Evolutionary conservation across 495 filamentous ascomycete species (phyloP), one percentile per base, ranked within the genome.

Genomic region (Neurospora africana): DNA sequence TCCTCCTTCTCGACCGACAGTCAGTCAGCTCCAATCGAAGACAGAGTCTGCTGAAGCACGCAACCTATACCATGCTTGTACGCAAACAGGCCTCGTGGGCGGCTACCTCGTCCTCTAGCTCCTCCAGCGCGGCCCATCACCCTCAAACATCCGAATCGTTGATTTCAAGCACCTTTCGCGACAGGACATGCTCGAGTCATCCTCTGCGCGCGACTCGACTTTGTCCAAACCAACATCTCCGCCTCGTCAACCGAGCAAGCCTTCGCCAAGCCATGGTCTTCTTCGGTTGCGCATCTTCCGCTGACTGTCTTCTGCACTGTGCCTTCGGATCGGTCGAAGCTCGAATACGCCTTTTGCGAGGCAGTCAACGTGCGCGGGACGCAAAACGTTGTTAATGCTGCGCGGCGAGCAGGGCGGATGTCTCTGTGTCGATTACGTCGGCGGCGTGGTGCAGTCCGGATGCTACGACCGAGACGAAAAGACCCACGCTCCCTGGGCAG

Each of bases 341-440:
- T 81, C 38, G 76, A 75, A 11, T 82, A 80, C 65, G 75, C 71
- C 33, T 80, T 84, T 68, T 80, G 79, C 44, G 82, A 83, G 70
- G 75, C 78, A 4, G 80, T 87, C 71, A 91, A 91, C 75, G 83
- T 91, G 39, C 81, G 81, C 23, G 89, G 89, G 8, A 91, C 89
- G 4, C 81, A 81, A 69, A 86, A 89, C 70, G 83, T 90, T 33
- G 77, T 91, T 11, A 80, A 83, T 13, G 85, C 84, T 7, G 84
- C 88, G 8, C 82, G 82, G 70, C 72, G 76, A 41, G 79, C 78
- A 37, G 86, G 84, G 86, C 85, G 21, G 82, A 85, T 68, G 83
- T 86, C 10, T 86, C 91, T 43, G 80, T 90, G 40, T 88, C 30
- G 30, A 30, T 3, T 39, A 78, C 76, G 70, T 74, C 79, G 0